A percentile compares a stretch with the other conserved stretches of the same genome.
These are phyloP conservation scores for Centella asiatica DNA, from an alignment of 129 eudicot species.

Conservation along the genomic window DNA sequence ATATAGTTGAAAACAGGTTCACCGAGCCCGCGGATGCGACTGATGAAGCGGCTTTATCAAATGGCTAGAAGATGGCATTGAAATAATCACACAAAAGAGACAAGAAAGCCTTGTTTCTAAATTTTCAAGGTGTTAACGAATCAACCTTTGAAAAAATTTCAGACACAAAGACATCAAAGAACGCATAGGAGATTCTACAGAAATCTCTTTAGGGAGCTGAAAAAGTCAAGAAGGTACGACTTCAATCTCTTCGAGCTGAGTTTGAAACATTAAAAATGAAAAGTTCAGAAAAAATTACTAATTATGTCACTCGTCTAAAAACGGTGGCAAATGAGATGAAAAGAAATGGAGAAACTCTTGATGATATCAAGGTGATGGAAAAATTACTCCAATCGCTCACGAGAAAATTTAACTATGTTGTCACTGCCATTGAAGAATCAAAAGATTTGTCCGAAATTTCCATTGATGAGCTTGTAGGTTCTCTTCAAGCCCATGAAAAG, in stretches of 20 bases:
- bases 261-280: not conserved
- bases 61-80: not conserved
- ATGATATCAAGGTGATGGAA: not conserved
- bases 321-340: not conserved
- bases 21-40: not conserved
- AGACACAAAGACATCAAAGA: not conserved
- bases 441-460: not conserved
- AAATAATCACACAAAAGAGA: constrained; percentile 1
- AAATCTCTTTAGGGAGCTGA: too few relatives aligned
- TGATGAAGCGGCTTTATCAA: not conserved
- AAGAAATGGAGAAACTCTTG: not conserved
- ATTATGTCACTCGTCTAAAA: not conserved
- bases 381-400: not conserved
- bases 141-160: not conserved
- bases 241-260: not conserved
- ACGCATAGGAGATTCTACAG: not conserved
- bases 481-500: not conserved
- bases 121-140: not conserved
- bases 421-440: not conserved
- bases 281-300: not conserved
- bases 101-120: not conserved
- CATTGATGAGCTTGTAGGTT: not conserved
- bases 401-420: not conserved
- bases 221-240: not conserved
- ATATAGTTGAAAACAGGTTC: not conserved